Evolutionary conservation across 345 rosid species (phyloP), one percentile per base, ranked within the genome.

Genomic region (Linum trigynum): DNA sequence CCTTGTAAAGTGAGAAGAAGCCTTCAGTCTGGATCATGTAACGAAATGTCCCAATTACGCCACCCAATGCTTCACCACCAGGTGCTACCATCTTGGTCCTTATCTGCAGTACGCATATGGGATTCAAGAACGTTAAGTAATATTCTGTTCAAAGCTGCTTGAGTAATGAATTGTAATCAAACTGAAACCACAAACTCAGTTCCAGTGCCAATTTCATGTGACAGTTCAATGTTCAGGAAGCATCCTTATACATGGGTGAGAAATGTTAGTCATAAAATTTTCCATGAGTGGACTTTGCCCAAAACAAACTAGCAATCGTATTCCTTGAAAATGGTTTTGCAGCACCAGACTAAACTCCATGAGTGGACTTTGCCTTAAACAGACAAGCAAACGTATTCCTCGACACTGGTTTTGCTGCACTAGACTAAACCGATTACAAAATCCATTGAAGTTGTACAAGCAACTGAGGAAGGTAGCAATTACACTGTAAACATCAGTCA

Each of bases 1-100:
- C 98, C 84, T 92, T 90, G 76, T 88, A 90, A 68, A 92, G 91
- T 5, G 98, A 90, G 41, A 85, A 86, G 77, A 89, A 82, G 16
- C 97, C 98, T 82, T 92, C 94, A 8, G 76, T 84, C 53, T 62
- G 87, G 76, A 92, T 79, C 92, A 87, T 82, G 75, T 89, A 87
- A 62, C 73, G 73, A 71, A 89, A 92, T 60, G 88, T 83, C 65
- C 97, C 96, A 50, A 70, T 74, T 32, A 90, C 76, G 69, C 98
- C 96, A 39, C 97, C 96, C 68, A 85, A 80, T 2, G 86, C 87
- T 82, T 89, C 98, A 63, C 98, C 98, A 61, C 98, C 97, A 0
- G 90, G 91, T 57, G 98, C 98, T 38, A 92, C 81, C 82, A 92
- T 82, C 70, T 80, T 85, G 1, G 96, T 90, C 72, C 98, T 78